A percentile compares a stretch with the other conserved stretches of the same genome.
Conservation (phyloP, 257 asterid genomes). For the Solanum peruvianum region DNA sequence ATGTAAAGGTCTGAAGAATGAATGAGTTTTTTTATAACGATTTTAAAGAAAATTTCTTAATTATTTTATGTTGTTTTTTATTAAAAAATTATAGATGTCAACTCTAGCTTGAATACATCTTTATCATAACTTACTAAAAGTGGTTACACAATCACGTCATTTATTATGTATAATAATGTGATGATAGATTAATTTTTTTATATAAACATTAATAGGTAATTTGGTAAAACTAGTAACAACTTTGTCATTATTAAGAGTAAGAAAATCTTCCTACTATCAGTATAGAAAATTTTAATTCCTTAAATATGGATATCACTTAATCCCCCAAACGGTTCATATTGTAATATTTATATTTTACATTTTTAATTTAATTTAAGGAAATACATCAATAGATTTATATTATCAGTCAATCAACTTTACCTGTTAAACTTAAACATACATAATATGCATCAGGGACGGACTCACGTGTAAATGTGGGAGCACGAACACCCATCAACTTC, state of each 20-base stretch:
- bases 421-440: not conserved
- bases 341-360: not conserved
- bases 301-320: not conserved
- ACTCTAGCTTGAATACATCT: not conserved
- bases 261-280: not conserved
- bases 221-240: not conserved
- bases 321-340: not conserved
- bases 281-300: not conserved
- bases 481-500: too few relatives aligned
- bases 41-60: not conserved
- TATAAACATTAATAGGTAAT: not conserved
- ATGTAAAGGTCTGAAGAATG: not conserved
- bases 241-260: not conserved
- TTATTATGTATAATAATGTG: not conserved
- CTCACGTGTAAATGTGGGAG: too few relatives aligned
- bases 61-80: not conserved
- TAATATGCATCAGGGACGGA: not conserved
- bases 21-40: not conserved
- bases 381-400: not conserved
- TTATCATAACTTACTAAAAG: not conserved
- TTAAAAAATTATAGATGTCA: not conserved
- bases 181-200: not conserved
- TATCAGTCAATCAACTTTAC: not conserved
- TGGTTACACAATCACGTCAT: not conserved
- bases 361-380: not conserved